A percentile compares a stretch with the other conserved stretches of the same genome.
These are phyloP conservation scores for Metschnikowia matae DNA, from an alignment of 805 yeast genomes.

Conservation along the genomic window DNA sequence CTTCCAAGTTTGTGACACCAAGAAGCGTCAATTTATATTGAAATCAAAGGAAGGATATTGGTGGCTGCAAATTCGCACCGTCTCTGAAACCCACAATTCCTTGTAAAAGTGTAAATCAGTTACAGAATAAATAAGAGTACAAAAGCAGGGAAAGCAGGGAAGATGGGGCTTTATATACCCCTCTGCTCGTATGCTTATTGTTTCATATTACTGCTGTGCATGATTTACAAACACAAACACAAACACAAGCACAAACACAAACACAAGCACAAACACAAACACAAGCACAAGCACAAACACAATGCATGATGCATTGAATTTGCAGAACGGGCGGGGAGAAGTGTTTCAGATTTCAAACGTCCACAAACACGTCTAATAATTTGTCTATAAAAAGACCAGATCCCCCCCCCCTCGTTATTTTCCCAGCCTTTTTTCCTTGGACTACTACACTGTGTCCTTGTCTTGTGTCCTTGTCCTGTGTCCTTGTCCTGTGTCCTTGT, in stretches of 20 bases:
- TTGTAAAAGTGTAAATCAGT: not conserved
- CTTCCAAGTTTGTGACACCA: not conserved
- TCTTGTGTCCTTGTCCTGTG: too few relatives aligned
- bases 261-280: not conserved
- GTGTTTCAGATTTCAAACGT: not conserved
- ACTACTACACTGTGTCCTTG: too few relatives aligned
- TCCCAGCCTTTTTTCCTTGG: not conserved
- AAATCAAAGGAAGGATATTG: not conserved
- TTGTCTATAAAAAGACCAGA: not conserved
- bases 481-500: too few relatives aligned
- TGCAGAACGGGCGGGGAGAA: not conserved
- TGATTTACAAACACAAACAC: not conserved
- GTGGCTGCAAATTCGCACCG: conserved; percentile 2
- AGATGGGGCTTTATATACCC: not conserved
- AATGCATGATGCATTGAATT: not conserved
- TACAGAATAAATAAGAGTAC: not conserved
- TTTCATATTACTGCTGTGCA: not conserved
- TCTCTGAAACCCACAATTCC: not conserved
- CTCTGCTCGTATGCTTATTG: not conserved
- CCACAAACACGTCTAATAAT: not conserved
- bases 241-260: not conserved
- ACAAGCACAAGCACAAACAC: not conserved
- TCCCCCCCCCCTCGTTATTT: not conserved
- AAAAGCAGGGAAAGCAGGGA: not conserved
- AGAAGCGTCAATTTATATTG: not conserved